phyloP scores from a whole-genome alignment of 2,329 filamentous ascomycete genomes.

The Colletotrichum lindemuthianum region DNA sequence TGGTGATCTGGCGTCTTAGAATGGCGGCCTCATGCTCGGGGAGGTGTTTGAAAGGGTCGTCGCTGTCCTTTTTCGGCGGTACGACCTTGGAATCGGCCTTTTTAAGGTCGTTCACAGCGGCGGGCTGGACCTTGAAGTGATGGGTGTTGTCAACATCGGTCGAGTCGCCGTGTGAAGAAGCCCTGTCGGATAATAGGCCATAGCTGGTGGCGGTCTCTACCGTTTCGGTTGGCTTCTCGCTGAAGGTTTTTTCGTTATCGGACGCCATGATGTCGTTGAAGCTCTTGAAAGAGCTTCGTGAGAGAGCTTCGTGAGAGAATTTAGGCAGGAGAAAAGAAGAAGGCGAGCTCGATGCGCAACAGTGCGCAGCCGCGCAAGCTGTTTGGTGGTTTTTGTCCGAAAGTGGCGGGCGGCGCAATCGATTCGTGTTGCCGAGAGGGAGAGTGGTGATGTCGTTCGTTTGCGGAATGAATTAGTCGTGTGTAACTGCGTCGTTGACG shows the following conservation, averaged over 20 bases:
- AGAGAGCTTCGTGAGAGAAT: not conserved
- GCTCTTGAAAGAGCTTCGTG: conserved; percentile 16
- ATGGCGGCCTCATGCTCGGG: conserved; percentile 73
- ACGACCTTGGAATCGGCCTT: conserved; percentile 57
- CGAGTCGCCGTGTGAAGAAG: conserved; percentile 50
- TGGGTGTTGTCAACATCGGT: conserved; percentile 36
- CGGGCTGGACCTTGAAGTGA: conserved; percentile 33
- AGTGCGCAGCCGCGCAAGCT: conserved; percentile 28
- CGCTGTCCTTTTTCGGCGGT: conserved; percentile 51
- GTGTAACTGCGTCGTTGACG: not conserved
- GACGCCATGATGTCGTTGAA: conserved; percentile 14
- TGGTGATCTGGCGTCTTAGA: conserved; percentile 74
- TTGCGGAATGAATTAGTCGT: not conserved
- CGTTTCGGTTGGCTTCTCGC: conserved; percentile 21
- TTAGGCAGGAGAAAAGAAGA: not conserved
- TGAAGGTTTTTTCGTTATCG: conserved; percentile 25
- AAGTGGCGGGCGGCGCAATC: not conserved
- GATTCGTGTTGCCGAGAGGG: not conserved
- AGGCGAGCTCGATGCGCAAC: conserved; percentile 24
- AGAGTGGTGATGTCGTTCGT: conserved; percentile 21
- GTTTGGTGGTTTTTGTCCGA: conserved; percentile 11
- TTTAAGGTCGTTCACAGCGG: conserved; percentile 43
- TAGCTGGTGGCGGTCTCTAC: conserved; percentile 40
- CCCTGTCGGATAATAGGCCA: conserved; percentile 41
- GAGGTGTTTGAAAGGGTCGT: conserved; percentile 70